A percentile compares a stretch with the other conserved stretches of the same genome.
phyloP scores from a whole-genome alignment of 495 filamentous ascomycete species.

The Beverwykella pulmonaria region DNA sequence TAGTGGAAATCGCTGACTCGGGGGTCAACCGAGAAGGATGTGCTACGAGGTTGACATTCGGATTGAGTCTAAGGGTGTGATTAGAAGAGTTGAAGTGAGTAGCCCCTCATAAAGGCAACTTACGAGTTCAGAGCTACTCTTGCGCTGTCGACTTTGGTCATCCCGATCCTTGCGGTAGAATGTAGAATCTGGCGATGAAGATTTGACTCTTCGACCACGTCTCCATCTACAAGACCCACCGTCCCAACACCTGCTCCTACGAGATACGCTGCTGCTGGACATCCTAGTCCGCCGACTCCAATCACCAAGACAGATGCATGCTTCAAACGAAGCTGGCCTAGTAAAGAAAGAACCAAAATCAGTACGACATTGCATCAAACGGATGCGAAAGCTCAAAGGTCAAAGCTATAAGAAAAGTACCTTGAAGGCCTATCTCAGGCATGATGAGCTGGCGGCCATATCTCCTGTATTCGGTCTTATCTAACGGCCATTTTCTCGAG shows the following conservation, averaged over 20 bases:
- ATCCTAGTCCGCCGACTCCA: constrained; percentile 91
- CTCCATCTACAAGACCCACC: constrained; percentile 83
- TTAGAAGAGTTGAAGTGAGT: not conserved
- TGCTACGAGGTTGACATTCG: constrained; percentile 62
- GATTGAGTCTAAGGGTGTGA: constrained; percentile 61
- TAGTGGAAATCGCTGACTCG: constrained; percentile 63
- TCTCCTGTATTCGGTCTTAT: constrained; percentile 70
- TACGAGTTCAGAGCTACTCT: constrained; percentile 66
- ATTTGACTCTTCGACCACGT: constrained; percentile 86
- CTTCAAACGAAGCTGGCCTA: constrained; percentile 79
- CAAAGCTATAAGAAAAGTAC: constrained; percentile 45
- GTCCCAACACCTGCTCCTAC: constrained; percentile 84
- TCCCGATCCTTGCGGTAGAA: constrained; percentile 67
- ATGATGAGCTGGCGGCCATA: constrained; percentile 95
- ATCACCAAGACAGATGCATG: constrained; percentile 74
- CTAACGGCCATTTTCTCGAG: constrained; percentile 62
- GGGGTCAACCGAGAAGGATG: constrained; percentile 65
- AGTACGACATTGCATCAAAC: constrained; percentile 1
- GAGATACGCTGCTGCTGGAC: constrained; percentile 86
- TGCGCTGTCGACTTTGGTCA: constrained; percentile 79
- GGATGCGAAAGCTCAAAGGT: constrained; percentile 2
- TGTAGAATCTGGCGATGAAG: constrained; percentile 92
- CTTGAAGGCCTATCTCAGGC: constrained; percentile 77
- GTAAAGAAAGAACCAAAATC: constrained; percentile 13
- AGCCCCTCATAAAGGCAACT: constrained; percentile 30